A percentile compares a stretch with the other conserved stretches of the same genome.
Evolutionary conservation across 225 moss, liverwort and hornwort genomes (phyloP).

Genomic region (Pseudoscleropodium purum): DNA sequence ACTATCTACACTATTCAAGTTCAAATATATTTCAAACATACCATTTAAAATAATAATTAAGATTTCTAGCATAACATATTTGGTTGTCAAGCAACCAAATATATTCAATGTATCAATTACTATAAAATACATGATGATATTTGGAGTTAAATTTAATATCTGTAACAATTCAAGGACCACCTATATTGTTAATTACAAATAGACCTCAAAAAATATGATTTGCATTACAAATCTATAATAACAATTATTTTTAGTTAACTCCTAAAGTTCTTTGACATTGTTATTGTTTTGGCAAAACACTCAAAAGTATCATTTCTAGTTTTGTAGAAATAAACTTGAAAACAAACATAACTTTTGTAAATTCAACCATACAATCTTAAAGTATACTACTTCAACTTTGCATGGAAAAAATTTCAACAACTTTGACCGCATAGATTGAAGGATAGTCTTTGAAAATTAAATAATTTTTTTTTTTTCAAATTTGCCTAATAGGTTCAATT

Average conservation of each 20-base stretch:
- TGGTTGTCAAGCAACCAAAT: neutral
- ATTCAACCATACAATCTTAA: neutral
- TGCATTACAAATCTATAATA: no score
- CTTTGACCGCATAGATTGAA: rapidly evolving
- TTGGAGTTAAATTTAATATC: no score
- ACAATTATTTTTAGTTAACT: neutral
- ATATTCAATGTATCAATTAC: neutral
- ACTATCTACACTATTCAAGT: neutral
- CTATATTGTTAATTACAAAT: neutral
- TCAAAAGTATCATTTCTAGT: neutral
- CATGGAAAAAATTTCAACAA: no score
- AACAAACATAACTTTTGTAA: no score
- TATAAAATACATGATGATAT: neutral
- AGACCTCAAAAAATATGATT: neutral
- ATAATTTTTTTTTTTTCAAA: neutral
- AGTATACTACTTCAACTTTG: neutral
- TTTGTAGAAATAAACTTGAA: neutral
- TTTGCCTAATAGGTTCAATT: rapidly evolving
- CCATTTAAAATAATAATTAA: neutral
- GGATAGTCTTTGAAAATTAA: neutral
- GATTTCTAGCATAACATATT: neutral
- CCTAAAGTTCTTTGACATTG: neutral
- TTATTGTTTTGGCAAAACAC: neutral
- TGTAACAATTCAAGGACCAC: neutral
- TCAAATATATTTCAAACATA: neutral